phyloP scores from a whole-genome alignment of 2,329 filamentous ascomycete genomes.

The Colletotrichum cereale region DNA sequence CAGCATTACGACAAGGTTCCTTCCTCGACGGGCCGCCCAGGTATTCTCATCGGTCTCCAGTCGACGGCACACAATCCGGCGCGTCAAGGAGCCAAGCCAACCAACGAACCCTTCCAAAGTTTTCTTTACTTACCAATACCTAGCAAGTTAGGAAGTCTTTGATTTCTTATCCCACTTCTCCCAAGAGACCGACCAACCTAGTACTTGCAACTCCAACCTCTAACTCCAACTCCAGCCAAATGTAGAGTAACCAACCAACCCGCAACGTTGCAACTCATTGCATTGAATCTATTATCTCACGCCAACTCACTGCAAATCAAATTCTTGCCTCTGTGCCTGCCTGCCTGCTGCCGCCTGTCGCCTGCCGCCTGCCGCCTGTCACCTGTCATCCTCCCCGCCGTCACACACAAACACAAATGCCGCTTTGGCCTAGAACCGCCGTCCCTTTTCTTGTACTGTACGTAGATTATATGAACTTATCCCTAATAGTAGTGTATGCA shows the following conservation, averaged over 20 bases:
- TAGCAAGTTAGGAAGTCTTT: no score
- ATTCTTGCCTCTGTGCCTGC: no score
- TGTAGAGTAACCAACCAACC: no score
- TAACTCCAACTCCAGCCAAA: no score
- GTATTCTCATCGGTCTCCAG: slow-evolving; percentile 19
- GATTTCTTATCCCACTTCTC: slow-evolving; percentile 3
- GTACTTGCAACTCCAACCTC: no score
- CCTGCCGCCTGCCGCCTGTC: not conserved
- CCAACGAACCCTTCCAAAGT: not conserved
- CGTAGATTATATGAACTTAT: slow-evolving; percentile 10
- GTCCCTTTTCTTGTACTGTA: not conserved
- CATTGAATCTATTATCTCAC: not conserved
- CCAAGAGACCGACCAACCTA: not conserved
- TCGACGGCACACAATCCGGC: not conserved
- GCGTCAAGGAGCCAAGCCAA: not conserved
- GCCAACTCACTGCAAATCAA: not conserved
- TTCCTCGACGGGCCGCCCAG: slow-evolving; percentile 35
- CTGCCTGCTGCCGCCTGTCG: not conserved
- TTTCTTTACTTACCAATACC: no score
- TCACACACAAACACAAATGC: not conserved
- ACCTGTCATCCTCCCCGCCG: not conserved
- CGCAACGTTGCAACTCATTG: not conserved
- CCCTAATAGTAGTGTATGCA: not conserved
- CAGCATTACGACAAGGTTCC: slow-evolving; percentile 6
- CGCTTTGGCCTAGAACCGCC: not conserved